These are phyloP conservation scores for Metarhizium rileyi DNA, from an alignment of 2,329 filamentous ascomycete species.

Conservation along the genomic window DNA sequence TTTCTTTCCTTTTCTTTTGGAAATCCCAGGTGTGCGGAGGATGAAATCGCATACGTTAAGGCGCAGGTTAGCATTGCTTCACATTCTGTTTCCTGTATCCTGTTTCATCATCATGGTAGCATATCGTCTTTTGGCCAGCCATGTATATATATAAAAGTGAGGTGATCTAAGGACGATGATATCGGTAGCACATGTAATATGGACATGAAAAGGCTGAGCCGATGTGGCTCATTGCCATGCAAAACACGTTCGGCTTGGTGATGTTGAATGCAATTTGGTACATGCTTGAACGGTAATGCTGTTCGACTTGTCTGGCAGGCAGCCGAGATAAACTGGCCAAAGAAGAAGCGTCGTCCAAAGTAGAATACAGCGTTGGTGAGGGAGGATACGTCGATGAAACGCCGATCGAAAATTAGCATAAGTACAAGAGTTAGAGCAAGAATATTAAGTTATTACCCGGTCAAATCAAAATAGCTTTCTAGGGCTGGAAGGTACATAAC, in stretches of 20 bases:
- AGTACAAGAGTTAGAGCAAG: no score
- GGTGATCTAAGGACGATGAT: background rate
- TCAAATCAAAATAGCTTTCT: no score
- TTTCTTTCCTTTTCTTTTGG: background rate
- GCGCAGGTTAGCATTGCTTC: conserved; percentile 12
- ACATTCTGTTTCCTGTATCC: background rate
- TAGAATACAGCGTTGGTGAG: no score
- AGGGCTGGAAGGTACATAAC: no score
- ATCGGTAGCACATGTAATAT: background rate
- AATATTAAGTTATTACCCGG: no score
- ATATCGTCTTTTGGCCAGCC: background rate
- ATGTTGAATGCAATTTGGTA: no score
- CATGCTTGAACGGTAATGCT: no score
- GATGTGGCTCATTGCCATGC: background rate
- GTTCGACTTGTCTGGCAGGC: no score
- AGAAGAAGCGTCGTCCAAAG: no score
- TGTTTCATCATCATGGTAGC: background rate
- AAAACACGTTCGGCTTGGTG: background rate
- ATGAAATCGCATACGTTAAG: conserved; percentile 11
- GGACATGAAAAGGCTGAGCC: background rate
- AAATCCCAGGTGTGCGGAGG: conserved; percentile 7
- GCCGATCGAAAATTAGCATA: no score
- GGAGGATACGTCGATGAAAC: no score
- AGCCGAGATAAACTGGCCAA: no score
- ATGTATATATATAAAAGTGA: conserved; percentile 6